phyloP scores from a whole-genome alignment of 257 asterid genomes.

The Salvia splendens region DNA sequence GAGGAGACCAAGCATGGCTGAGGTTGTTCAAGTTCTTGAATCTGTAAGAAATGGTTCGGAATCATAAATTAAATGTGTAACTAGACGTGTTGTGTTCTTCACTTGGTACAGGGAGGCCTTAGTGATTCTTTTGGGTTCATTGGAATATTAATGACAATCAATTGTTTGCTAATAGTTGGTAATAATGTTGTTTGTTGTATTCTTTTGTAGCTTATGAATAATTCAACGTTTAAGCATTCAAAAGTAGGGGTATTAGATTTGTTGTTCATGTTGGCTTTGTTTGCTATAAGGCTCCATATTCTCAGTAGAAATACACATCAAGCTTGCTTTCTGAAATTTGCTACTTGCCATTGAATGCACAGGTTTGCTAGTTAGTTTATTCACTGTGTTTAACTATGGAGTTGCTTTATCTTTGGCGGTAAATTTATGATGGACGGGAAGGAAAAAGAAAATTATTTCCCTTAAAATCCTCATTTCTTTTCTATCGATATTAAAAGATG shows the following conservation, averaged over 20 bases:
- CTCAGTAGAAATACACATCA: too few relatives aligned
- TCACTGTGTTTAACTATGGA: too few relatives aligned
- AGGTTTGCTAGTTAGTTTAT: too few relatives aligned
- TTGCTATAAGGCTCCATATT: neutral
- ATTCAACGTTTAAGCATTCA: neutral
- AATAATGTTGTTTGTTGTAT: slow-evolving; percentile 35
- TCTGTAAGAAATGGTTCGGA: slow-evolving; percentile 71
- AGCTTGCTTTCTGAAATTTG: too few relatives aligned
- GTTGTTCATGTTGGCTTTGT: neutral
- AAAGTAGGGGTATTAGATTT: neutral
- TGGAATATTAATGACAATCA: slow-evolving; percentile 33
- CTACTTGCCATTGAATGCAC: too few relatives aligned
- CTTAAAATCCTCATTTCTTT: too few relatives aligned
- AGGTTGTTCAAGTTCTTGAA: slow-evolving; percentile 92
- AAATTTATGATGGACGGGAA: too few relatives aligned
- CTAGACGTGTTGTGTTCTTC: slow-evolving; percentile 20
- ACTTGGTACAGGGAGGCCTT: slow-evolving; percentile 28
- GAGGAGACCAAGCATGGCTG: slow-evolving; percentile 93
- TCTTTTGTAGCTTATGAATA: slow-evolving; percentile 12
- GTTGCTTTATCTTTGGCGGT: too few relatives aligned
- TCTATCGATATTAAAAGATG: too few relatives aligned
- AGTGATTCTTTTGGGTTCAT: slow-evolving; percentile 61
- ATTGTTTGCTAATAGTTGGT: slow-evolving; percentile 47
- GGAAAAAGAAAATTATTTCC: too few relatives aligned
- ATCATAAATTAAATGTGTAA: neutral